These are phyloP conservation scores for Aspergillus novofumigatus DNA, from an alignment of 2,329 filamentous ascomycete species.

Conservation along the genomic window DNA sequence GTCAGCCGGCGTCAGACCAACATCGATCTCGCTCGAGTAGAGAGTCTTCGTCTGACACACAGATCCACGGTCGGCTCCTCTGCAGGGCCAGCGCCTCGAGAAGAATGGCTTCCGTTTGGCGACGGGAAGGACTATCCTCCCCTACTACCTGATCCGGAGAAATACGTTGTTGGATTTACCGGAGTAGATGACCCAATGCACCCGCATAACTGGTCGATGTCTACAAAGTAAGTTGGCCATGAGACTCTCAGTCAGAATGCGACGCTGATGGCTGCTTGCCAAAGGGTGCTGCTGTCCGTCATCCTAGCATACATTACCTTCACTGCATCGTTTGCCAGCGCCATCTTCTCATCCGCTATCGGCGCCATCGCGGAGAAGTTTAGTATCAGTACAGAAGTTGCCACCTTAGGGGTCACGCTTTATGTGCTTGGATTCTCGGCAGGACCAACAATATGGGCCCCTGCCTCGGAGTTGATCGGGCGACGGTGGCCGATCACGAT, in stretches of 20 bases:
- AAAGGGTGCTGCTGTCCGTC: constrained; percentile 13
- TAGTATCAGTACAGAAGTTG: constrained; percentile 41
- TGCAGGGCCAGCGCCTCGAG: constrained; percentile 10
- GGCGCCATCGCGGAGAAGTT: constrained; percentile 47
- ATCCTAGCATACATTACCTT: constrained; percentile 45
- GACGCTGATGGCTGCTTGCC: background rate
- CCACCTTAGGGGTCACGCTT: constrained; percentile 44
- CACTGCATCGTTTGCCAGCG: constrained; percentile 48
- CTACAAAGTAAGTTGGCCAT: constrained; percentile 41
- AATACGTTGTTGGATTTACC: constrained; percentile 54
- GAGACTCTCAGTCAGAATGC: no score
- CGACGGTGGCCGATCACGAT: constrained; percentile 49
- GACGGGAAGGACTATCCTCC: constrained; percentile 31
- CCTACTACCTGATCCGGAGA: constrained; percentile 46
- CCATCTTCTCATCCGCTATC: constrained; percentile 66
- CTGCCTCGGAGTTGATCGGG: constrained; percentile 57
- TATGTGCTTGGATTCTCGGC: constrained; percentile 52
- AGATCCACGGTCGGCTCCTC: constrained; percentile 24
- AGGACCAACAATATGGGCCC: constrained; percentile 61
- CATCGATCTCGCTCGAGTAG: constrained; percentile 27
- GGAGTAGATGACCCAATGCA: constrained; percentile 48
- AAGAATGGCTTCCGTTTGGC: constrained; percentile 26
- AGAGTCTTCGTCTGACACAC: constrained; percentile 24
- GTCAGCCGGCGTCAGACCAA: constrained; percentile 19
- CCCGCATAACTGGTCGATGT: constrained; percentile 49